Base-by-base conservation (phyloP, 1,284 basidiomycete genomes). In the Xanthoconium separans region DNA sequence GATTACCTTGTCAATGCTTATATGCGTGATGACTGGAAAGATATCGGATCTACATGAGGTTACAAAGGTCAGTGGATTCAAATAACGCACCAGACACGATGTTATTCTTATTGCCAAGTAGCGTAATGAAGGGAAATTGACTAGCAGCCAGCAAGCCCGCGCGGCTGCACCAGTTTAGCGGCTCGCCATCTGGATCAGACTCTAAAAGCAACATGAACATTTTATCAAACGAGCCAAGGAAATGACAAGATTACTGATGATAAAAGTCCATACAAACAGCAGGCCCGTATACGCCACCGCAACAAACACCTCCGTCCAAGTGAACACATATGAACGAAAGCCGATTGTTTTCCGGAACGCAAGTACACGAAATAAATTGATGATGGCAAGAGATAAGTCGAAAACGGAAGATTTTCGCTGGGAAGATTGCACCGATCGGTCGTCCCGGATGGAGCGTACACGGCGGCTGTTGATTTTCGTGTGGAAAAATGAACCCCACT, bases 71-170 rank as follows among this genome's bases (percentile, higher is more conserved):
- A 12, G 16, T 8, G 15, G 9, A 4, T 6, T 30, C 18, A 6
- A 16, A 34, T 4, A 18, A 54, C 80, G 58, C 52, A 82, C 82
- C 73, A 3, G 81, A 78, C 12, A 87, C 70, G 18, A 81, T 55
- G 51, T 85, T 87, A 63, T 87, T 86, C 64, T 81, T 82, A 53
- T 79, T 81, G 0, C 82, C 83, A 18, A 87, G 75, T 4, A 77
- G 79, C 2, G 79, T 76, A 59, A 86, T 73, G 30, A 87, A 70
- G 0, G 82, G 80, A 4, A 84, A 63, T 60, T 87, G 85, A n/a
- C 74, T 73, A 2, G 76, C 69, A 1, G 77, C 81, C 22, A 85
- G 72, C 47, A 71, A 68, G 0, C 73, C 80, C 4, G 80, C 77
- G 24, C 80, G 74, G 57, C 81, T 80, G 8, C 74, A 72, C 71